A percentile compares a stretch with the other conserved stretches of the same genome.
phyloP scores from a whole-genome alignment of 305 asterid species.

The Ajuga reptans region DNA sequence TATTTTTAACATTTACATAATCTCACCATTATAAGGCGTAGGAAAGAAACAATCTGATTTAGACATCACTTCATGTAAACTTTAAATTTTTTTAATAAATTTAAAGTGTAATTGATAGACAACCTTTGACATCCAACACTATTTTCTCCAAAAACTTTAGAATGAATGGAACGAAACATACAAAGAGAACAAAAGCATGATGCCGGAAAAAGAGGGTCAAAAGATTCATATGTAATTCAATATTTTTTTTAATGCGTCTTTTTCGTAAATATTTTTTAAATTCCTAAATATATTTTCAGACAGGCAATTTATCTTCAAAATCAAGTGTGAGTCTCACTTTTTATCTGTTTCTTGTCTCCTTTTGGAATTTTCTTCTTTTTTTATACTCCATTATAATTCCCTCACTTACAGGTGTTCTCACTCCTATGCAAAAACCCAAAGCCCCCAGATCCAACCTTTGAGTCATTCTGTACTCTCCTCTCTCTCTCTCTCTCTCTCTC shows the following conservation, averaged over 20 bases:
- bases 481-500: conserved; percentile 6
- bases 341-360: conserved; percentile 23
- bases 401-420: conserved; percentile 22
- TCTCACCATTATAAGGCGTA: no score
- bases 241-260: background rate
- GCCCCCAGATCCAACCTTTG: conserved; percentile 43
- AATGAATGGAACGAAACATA: background rate
- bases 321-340: conserved; percentile 22
- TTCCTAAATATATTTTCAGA: background rate
- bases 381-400: conserved; percentile 17
- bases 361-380: background rate
- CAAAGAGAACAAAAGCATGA: background rate
- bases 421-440: conserved; percentile 30
- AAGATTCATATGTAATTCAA: conserved; percentile 14
- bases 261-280: background rate
- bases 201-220: conserved; percentile 23
- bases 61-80: background rate
- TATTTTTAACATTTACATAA: no score
- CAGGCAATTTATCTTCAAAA: conserved; percentile 8
- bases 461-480: background rate
- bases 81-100: no score
- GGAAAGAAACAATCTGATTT: no score
- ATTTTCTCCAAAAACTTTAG: background rate
- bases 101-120: background rate
- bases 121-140: background rate